Conservation (phyloP, 192 early-diverging fungal species). For the Linnemannia hyalina region DNA sequence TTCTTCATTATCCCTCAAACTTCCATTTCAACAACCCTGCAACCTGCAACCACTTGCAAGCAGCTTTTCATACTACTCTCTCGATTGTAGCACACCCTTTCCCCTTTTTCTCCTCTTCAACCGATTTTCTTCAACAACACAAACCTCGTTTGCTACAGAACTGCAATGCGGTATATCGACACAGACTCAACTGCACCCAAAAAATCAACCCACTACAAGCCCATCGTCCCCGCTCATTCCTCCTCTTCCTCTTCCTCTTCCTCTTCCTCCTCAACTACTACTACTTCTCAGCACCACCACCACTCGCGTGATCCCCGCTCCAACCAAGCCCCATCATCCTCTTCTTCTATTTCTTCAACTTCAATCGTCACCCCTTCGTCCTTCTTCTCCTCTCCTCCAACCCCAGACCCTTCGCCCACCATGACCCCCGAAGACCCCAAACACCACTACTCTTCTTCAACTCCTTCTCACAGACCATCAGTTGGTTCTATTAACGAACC, state of each 20-base stretch:
- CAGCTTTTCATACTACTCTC: background rate
- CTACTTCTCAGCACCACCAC: background rate
- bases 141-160: background rate
- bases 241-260: too few relatives aligned
- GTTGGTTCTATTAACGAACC: background rate
- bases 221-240: conserved; percentile 30
- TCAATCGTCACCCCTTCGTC: background rate
- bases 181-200: conserved; percentile 21
- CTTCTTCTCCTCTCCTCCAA: conserved; percentile 3
- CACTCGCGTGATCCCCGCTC: conserved; percentile 20
- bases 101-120: background rate
- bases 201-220: conserved; percentile 25
- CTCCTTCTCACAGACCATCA: background rate
- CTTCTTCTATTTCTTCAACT: background rate
- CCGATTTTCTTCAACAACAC: background rate
- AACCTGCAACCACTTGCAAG: background rate
- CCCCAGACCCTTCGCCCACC: conserved; percentile 35
- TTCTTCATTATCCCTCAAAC: background rate
- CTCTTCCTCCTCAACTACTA: background rate
- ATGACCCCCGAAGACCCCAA: conserved; percentile 52
- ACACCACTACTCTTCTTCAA: conserved; percentile 5
- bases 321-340: background rate
- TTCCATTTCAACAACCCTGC: too few relatives aligned
- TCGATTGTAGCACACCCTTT: background rate
- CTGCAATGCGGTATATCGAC: conserved; percentile 27